These are phyloP conservation scores for Fusarium odoratissimum DNA, from an alignment of 2,329 filamentous ascomycete species.

Conservation along the genomic window DNA sequence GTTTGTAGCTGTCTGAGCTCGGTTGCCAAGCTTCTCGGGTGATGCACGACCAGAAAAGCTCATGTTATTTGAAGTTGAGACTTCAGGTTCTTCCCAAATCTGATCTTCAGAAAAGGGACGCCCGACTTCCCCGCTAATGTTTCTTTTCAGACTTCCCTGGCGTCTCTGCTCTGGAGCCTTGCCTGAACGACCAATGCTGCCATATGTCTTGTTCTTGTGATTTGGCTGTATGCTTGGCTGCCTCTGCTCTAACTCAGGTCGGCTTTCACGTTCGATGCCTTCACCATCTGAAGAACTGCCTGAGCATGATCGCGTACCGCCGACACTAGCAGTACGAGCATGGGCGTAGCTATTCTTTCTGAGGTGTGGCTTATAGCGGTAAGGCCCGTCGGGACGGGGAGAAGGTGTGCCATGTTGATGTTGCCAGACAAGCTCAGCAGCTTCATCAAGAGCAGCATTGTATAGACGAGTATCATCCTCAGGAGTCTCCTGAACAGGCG, in stretches of 20 bases:
- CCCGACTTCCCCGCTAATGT: slow-evolving; percentile 75
- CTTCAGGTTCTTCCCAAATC: slow-evolving; percentile 89
- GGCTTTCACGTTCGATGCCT: slow-evolving; percentile 50
- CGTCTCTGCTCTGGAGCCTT: slow-evolving; percentile 59
- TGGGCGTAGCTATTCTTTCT: slow-evolving; percentile 78
- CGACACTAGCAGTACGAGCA: slow-evolving; percentile 70
- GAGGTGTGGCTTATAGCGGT: slow-evolving; percentile 75
- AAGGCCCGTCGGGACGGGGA: slow-evolving; percentile 71
- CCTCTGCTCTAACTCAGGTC: slow-evolving; percentile 41
- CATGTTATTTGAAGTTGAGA: slow-evolving; percentile 30
- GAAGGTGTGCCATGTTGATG: slow-evolving; percentile 71
- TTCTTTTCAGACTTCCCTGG: slow-evolving; percentile 75
- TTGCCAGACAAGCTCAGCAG: slow-evolving; percentile 81
- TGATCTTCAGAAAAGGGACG: slow-evolving; percentile 79
- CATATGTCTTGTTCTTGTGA: slow-evolving; percentile 55
- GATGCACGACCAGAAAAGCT: slow-evolving; percentile 46
- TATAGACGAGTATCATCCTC: slow-evolving; percentile 74
- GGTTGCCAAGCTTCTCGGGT: slow-evolving; percentile 48
- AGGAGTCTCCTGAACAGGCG: slow-evolving; percentile 40
- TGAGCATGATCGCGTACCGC: slow-evolving; percentile 61
- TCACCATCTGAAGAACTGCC: slow-evolving; percentile 65
- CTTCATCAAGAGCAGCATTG: slow-evolving; percentile 78
- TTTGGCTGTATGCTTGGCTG: slow-evolving; percentile 26
- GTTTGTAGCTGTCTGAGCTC: slow-evolving; percentile 50
- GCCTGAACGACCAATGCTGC: slow-evolving; percentile 52